Base-by-base conservation (phyloP, 176 grass and related monocot genomes). In the Musa beccarii region DNA sequence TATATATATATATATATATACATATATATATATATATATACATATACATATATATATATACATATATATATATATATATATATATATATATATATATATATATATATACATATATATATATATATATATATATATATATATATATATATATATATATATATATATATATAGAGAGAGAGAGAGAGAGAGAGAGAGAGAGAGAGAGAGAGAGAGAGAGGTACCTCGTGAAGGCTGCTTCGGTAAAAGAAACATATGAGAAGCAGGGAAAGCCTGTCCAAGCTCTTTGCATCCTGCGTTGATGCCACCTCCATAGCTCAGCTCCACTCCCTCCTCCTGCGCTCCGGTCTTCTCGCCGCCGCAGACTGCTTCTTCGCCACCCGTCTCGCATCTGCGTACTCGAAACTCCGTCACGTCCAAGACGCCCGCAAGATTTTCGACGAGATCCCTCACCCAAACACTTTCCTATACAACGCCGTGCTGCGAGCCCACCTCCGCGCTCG, bases 391-490 rank as follows among this genome's bases (percentile, higher is more conserved):
- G 72, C 72, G 1, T 74, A 74, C 52, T 11, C 2, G 22, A 74
- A 19, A 3, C 72, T 74, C 19, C 74, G 85, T 49, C 78, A 70
- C 67, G 22, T 68, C 12, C 49, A 15, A 14, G 19, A 54, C 52
- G 86, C 89, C 51, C 81, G 74, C 66, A 23, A 70, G 72, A 71
- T 89, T 75, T 89, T 92, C 78, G 83, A 92, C 19, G 89, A 92
- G 89, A 89, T 89, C 24, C 78, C 81, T 16, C 25, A 8, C 24
- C 86, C 68, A 20, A 74, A 57, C 22, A 55, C 53, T 14, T 74
- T 74, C 78, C 89, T 92, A 3, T 79, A 50, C 34, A 95, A 95
- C 67, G 85, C 91, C 53, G 80, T 90, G 53, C 88, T 95, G 63
- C 83, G 91, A 24, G 79, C 88, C 34, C 82, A 85, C 66, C 56